Base-by-base conservation (phyloP, 2,329 filamentous ascomycete genomes). In the Fusarium sp. region DNA sequence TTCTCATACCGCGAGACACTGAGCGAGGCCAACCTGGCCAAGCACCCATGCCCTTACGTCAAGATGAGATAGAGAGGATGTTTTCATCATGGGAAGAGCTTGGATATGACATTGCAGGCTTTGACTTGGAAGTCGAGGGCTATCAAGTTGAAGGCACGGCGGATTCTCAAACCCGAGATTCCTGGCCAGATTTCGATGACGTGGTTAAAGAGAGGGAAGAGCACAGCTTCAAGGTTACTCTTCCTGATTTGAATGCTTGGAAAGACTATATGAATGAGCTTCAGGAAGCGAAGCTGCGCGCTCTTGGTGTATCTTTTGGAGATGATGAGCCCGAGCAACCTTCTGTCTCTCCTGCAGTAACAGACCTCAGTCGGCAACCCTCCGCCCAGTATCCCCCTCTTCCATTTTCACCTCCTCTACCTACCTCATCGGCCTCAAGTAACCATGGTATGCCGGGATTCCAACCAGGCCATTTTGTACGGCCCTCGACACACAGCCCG, bases 241-340 rank as follows among this genome's bases (percentile, higher is more conserved):
- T 96, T 66, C 92, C 93, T 4, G 92, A 94, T 77, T 83, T 92
- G 70, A 90, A 91, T 79, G 86, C 87, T 3, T 90, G 88, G 88
- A 92, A 94, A 77, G 86, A 90, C 31, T 97, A 98, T 80, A 92
- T 95, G 65, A 89, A 92, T 60, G 91, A 92, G 73, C 85, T 98
- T 39, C 91, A 93, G 74, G 96, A 99, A 83, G 94, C 95, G 68
- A 99, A 98, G 83, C 86, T 99, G 58, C 91, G 94, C 69, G 95
- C 95, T 56, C 87, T 99, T 61, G 96, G 96, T 72, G 96, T 98
- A 18, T 94, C 90, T 23, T 87, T 93, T 68, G 93, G 91, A 39
- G 90, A 92, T 54, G 92, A 94, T 10, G 93, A 96, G 57, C 89
- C 90, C 16, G 83, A 88, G 67, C 84, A 88, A 8, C 83, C 86